Evolutionary conservation across 148 eudicot species (phyloP).

Genomic region (Rhododendron ferrugineum): DNA sequence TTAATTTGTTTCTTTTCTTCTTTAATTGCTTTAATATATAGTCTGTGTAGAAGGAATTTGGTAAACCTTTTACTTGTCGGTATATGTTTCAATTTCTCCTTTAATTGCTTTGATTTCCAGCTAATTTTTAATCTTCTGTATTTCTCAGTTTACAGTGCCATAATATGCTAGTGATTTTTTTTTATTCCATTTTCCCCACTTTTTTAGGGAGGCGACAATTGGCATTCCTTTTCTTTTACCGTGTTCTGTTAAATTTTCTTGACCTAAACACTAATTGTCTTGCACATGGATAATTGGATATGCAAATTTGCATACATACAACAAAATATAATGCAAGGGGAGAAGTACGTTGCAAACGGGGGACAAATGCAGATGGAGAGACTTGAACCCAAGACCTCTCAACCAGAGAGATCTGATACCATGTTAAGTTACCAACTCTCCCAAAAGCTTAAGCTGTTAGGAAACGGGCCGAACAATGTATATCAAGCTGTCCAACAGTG

Average conservation of each 20-base stretch:
- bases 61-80: neutral
- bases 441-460: too few species aligned
- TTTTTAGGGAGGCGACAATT: neutral
- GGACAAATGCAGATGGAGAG: neutral
- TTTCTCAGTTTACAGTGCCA: neutral
- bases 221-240: neutral
- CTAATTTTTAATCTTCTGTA: neutral
- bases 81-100: neutral
- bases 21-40: neutral
- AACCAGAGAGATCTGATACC: too few species aligned
- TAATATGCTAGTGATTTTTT: neutral
- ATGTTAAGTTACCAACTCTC: too few species aligned
- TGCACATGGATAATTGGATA: neutral
- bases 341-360: neutral
- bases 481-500: neutral
- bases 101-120: neutral
- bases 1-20: neutral
- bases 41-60: neutral
- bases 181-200: neutral
- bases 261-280: neutral
- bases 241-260: neutral
- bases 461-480: too few species aligned
- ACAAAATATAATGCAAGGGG: neutral
- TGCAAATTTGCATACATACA: neutral
- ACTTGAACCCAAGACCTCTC: neutral